These are phyloP conservation scores for Neopestalotiopsis rosae DNA, from an alignment of 2,329 filamentous ascomycete genomes.

Conservation along the genomic window DNA sequence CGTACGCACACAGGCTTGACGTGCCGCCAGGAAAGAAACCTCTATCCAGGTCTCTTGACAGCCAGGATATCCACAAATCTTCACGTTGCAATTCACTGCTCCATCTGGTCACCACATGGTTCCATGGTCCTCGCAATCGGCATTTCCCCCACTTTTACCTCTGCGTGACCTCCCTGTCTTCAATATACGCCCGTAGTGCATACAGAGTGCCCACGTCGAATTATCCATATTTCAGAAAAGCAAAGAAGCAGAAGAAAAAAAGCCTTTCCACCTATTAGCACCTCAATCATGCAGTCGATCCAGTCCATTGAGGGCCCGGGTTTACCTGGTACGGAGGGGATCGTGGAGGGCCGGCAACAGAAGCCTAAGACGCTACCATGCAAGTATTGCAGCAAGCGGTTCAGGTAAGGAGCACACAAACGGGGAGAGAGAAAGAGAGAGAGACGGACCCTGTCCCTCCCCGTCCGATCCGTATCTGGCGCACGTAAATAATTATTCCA, in stretches of 20 bases:
- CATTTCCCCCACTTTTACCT: constrained; percentile 9
- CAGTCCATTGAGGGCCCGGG: constrained; percentile 56
- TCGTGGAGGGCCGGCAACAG: constrained; percentile 58
- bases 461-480: constrained; percentile 40
- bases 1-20: constrained; percentile 17
- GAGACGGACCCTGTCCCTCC: constrained; percentile 24
- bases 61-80: constrained; percentile 40
- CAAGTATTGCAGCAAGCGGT: constrained; percentile 67
- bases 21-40: constrained; percentile 29
- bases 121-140: constrained; percentile 27
- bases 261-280: constrained; percentile 16
- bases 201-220: constrained; percentile 2
- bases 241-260: background rate
- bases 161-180: constrained; percentile 15
- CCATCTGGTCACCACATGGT: constrained; percentile 38
- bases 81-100: constrained; percentile 41
- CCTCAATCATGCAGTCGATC: constrained; percentile 54
- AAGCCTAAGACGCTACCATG: constrained; percentile 68
- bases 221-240: constrained; percentile 13
- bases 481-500: constrained; percentile 44
- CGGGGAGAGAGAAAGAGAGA: constrained; percentile 14
- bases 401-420: constrained; percentile 53
- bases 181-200: constrained; percentile 18
- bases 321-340: constrained; percentile 48
- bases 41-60: constrained; percentile 28